A percentile compares a stretch with the other conserved stretches of the same genome.
These are phyloP conservation scores for Colletotrichum plurivorum DNA, from an alignment of 2,329 filamentous ascomycete genomes.

Conservation along the genomic window DNA sequence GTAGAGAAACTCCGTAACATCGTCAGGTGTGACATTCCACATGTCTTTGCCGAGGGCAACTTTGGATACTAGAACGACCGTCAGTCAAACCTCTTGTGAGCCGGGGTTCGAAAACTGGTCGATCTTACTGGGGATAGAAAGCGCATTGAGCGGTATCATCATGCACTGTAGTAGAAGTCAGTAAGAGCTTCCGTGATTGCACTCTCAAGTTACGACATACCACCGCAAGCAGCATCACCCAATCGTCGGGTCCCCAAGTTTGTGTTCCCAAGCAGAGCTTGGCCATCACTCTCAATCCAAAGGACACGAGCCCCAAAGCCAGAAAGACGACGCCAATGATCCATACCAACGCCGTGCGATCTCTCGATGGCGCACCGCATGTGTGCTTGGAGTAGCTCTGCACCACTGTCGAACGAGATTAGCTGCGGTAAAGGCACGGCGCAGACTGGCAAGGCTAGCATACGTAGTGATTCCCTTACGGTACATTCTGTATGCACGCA, in stretches of 20 bases:
- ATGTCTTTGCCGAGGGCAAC: slow-evolving; percentile 54
- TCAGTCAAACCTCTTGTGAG: slow-evolving; percentile 24
- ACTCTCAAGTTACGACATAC: slow-evolving; percentile 43
- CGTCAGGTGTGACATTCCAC: slow-evolving; percentile 50
- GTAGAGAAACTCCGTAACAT: slow-evolving; percentile 48
- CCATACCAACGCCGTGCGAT: slow-evolving; percentile 46
- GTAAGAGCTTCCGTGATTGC: no score
- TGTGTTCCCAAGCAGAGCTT: slow-evolving; percentile 46
- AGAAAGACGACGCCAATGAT: slow-evolving; percentile 47
- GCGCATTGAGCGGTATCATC: slow-evolving; percentile 32
- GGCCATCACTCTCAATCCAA: slow-evolving; percentile 47
- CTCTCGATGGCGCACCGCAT: slow-evolving; percentile 46
- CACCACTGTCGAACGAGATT: slow-evolving; percentile 3
- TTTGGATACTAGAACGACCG: slow-evolving; percentile 45
- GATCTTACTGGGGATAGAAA: slow-evolving; percentile 30
- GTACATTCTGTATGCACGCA: slow-evolving; percentile 43
- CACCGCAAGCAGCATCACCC: slow-evolving; percentile 52
- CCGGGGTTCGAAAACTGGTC: no score
- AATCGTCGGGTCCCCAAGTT: slow-evolving; percentile 56
- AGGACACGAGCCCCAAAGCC: slow-evolving; percentile 47
- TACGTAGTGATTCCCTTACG: slow-evolving; percentile 38
- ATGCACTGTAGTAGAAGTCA: slow-evolving; percentile 26
- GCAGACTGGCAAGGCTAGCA: neutral
- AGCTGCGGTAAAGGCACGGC: neutral
- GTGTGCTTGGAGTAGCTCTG: slow-evolving; percentile 44